These are phyloP conservation scores for Gossypioides kirkii DNA, from an alignment of 345 rosid species.

Conservation along the genomic window DNA sequence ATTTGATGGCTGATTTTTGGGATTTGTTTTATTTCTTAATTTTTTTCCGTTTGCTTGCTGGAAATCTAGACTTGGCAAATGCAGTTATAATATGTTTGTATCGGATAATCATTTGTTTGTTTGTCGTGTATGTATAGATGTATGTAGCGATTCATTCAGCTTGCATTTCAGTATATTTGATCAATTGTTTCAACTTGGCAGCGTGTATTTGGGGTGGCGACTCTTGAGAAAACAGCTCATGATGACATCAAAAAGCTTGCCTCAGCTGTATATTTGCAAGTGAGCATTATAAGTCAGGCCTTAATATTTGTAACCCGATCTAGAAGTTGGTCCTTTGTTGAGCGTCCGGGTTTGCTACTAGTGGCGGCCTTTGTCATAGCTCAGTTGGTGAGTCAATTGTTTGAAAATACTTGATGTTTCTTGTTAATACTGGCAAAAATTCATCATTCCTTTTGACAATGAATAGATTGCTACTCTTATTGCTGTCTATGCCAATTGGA, in stretches of 20 bases:
- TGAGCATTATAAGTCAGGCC: constrained; percentile 94
- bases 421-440: not conserved
- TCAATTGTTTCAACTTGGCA: constrained; percentile 30
- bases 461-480: constrained; percentile 86
- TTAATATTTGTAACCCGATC: constrained; percentile 94
- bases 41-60: not conserved
- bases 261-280: constrained; percentile 93
- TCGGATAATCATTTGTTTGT: not conserved
- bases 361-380: constrained; percentile 74
- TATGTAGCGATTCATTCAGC: not conserved
- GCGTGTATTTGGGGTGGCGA: constrained; percentile 76
- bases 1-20: not conserved
- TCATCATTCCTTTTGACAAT: constrained; percentile 11
- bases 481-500: constrained; percentile 94
- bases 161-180: not conserved
- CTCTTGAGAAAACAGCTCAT: constrained; percentile 84
- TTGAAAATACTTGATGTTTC: constrained; percentile 3
- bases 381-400: constrained; percentile 68
- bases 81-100: not conserved
- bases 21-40: not conserved
- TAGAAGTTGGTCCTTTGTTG: constrained; percentile 90
- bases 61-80: not conserved
- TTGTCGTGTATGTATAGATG: not conserved
- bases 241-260: constrained; percentile 94
- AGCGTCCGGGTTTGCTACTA: constrained; percentile 86